phyloP scores from a whole-genome alignment of 805 yeast species.

The Kurtzmaniella fragi region DNA sequence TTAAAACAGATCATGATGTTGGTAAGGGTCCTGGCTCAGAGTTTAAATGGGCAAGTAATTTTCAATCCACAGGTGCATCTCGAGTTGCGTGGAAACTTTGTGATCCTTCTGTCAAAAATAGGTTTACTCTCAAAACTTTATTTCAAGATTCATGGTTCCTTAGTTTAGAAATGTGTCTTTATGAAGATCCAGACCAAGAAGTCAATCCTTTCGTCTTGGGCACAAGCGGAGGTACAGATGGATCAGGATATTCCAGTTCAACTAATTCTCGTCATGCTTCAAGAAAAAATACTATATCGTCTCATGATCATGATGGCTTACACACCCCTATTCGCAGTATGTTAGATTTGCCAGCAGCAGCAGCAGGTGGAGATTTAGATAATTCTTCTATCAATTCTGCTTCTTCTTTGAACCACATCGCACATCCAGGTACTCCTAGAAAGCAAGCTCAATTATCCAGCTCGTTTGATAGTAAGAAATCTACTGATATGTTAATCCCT shows the following conservation, averaged over 20 bases:
- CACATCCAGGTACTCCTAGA: background rate
- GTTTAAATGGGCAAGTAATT: constrained; percentile 62
- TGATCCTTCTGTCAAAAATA: constrained; percentile 52
- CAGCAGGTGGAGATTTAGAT: constrained; percentile 7
- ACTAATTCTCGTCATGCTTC: constrained; percentile 25
- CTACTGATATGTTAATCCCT: constrained; percentile 5
- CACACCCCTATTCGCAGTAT: constrained; percentile 32
- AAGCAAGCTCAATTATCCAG: background rate
- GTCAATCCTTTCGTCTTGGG: constrained; percentile 28
- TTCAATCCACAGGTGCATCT: constrained; percentile 54
- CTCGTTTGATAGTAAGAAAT: background rate
- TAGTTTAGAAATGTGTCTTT: constrained; percentile 53
- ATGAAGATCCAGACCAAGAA: constrained; percentile 41
- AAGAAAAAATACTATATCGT: constrained; percentile 23
- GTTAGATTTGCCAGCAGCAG: constrained; percentile 25
- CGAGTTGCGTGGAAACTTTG: constrained; percentile 71
- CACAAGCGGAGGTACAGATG: constrained; percentile 5
- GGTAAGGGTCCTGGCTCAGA: constrained; percentile 65
- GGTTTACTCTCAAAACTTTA: constrained; percentile 52
- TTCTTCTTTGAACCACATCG: constrained; percentile 18
- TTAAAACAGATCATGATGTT: constrained; percentile 41
- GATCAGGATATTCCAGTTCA: constrained; percentile 16
- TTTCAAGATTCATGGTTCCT: constrained; percentile 64
- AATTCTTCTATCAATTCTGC: constrained; percentile 17
- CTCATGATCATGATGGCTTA: constrained; percentile 6